Base-by-base conservation (phyloP, 2,329 filamentous ascomycete genomes). In the Apiospora koreana region DNA sequence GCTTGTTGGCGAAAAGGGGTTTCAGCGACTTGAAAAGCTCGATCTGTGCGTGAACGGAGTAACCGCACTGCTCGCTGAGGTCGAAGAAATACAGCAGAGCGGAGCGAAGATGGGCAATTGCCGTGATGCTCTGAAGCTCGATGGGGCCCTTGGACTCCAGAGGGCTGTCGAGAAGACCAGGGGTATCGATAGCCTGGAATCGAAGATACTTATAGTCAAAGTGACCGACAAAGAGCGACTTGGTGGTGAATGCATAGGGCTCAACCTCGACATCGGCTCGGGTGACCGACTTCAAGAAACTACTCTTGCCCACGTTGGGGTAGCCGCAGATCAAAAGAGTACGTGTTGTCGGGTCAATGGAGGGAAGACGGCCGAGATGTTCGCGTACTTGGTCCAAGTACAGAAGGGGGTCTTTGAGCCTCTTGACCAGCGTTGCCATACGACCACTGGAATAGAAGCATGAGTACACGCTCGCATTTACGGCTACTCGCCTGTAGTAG, bases 61-160 rank as follows among this genome's bases (percentile, higher is more conserved):
- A 99, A 71, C 96, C 96, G 46, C 78, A 79, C 71, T 79, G 78
- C 69, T 79, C 77, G 4, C 74, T 97, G 72, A 98, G 86, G 86
- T 98, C 95, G 93, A 98, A 97, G 80, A 98, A 98, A 83, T 98
- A 98, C 71, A 98, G 86, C 74, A 99, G 97, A 70, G 95, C 95
- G 54, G 95, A 97, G 77, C 95, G 90, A 79, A 99, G 87, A 86
- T 99, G 97, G 68, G 96, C 96, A 84, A 99, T 97, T 14, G 97
- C 96, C 23, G 95, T 98, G 76, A 99, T 98, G 72, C 93, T 93
- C 86, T 98, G 96, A 94, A 98, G 98, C 84, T 99, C 96, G 79
- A 99, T 99, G 3, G 96, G 98, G 85, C 98, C 97, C 96, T 98
- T 99, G 85, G 98, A 96, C 83, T 98, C 96, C 10, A 99, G 89